Conservation (phyloP, 495 filamentous ascomycete species). For the Penicillium turbatum region DNA sequence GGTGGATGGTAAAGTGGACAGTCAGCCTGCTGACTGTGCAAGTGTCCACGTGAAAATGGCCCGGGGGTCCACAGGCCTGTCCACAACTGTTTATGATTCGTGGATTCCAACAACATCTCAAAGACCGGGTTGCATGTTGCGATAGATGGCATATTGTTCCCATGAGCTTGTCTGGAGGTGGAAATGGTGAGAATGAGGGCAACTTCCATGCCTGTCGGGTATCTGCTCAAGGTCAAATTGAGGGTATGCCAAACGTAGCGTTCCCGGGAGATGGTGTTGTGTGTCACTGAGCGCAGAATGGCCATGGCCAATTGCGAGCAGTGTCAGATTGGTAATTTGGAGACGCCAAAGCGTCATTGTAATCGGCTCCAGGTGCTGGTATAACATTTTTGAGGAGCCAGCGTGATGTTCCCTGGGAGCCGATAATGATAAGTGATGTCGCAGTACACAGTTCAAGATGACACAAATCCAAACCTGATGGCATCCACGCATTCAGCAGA, state of each 20-base stretch:
- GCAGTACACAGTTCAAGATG: background rate
- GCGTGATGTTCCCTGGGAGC: background rate
- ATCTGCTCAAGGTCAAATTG: constrained; percentile 39
- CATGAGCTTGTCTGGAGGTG: constrained; percentile 1
- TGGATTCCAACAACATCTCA: too few species aligned
- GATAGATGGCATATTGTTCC: background rate
- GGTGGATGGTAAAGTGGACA: background rate
- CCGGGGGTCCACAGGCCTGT: too few species aligned
- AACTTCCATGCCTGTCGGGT: constrained; percentile 36
- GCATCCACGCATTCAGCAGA: background rate
- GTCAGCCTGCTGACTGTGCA: constrained; percentile 5
- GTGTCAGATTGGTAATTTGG: background rate
- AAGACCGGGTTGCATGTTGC: too few species aligned
- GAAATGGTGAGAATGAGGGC: constrained; percentile 33
- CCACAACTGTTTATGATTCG: too few species aligned
- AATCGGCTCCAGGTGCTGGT: too few species aligned
- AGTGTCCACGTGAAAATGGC: too few species aligned
- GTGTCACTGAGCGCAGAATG: background rate
- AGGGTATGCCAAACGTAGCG: too few species aligned
- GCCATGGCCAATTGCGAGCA: background rate
- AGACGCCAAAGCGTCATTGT: background rate
- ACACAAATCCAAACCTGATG: background rate
- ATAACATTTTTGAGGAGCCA: too few species aligned
- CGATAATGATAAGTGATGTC: background rate
- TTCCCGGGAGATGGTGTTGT: background rate